These are phyloP conservation scores for Pneumocystis carinii DNA, from an alignment of 1,139 yeast species.

Conservation along the genomic window DNA sequence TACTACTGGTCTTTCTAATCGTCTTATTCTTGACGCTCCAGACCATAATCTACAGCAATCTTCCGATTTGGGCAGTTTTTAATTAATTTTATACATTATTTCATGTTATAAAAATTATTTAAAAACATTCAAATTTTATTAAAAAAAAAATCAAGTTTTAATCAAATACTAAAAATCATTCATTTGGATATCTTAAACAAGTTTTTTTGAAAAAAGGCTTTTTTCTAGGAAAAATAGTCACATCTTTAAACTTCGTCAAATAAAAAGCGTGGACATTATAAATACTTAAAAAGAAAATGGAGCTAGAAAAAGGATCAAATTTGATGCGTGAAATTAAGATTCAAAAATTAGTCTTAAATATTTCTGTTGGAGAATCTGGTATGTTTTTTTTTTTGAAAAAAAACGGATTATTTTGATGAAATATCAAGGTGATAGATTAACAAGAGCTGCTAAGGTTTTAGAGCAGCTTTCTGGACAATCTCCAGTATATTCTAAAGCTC, in stretches of 20 bases:
- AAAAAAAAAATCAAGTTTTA: too few species aligned
- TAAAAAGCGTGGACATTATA: not conserved
- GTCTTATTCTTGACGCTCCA: not conserved
- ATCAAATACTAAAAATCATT: too few species aligned
- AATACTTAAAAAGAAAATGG: not conserved
- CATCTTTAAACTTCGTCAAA: not conserved
- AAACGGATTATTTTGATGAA: not conserved
- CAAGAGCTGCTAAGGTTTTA: constrained; percentile 99
- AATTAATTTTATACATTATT: not conserved
- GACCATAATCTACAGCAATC: not conserved
- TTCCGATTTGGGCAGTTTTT: not conserved
- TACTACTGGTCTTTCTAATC: not conserved
- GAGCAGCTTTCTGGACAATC: constrained; percentile 99
- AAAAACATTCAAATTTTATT: not conserved
- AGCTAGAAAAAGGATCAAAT: constrained; percentile 31
- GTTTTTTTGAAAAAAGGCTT: too few species aligned
- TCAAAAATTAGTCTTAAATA: constrained; percentile 98
- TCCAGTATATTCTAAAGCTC: constrained; percentile 78
- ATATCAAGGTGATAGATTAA: constrained; percentile 62
- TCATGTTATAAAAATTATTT: not conserved
- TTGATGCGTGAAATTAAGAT: constrained; percentile 98
- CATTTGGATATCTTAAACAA: too few species aligned
- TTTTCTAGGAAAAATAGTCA: not conserved
- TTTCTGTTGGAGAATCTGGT: constrained; percentile 99
- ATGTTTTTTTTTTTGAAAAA: not conserved